Conservation (phyloP, 495 filamentous ascomycete genomes). For the Penicillium egyptiacum region DNA sequence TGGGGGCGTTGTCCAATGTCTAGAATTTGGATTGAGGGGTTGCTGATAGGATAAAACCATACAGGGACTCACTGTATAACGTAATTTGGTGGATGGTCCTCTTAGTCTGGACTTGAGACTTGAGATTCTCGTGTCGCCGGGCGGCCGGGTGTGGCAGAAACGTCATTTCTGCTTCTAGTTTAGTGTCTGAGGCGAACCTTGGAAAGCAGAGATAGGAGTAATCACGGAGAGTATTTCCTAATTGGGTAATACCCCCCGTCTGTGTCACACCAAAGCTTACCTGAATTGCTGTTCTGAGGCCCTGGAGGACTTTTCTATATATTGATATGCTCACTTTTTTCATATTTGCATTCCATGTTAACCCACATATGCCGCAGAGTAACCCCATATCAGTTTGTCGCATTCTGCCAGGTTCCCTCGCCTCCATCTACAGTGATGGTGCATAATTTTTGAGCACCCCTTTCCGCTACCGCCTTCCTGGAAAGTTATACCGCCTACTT, state of each 20-base stretch:
- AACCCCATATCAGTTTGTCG: no score
- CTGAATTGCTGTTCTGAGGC: no score
- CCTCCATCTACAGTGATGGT: no score
- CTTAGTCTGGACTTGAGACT: constrained; percentile 8
- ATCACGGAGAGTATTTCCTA: neutral
- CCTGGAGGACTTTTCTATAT: no score
- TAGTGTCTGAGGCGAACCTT: constrained; percentile 3
- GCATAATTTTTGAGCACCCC: no score
- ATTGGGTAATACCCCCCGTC: neutral
- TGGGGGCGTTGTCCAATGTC: constrained; percentile 15
- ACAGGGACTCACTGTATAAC: neutral
- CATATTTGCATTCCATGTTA: no score
- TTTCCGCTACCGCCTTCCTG: no score
- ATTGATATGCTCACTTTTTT: no score
- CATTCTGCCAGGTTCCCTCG: neutral
- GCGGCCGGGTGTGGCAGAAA: constrained; percentile 45
- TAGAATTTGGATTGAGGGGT: neutral
- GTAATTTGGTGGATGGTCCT: constrained; percentile 1
- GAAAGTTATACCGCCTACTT: no score
- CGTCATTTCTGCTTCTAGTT: constrained; percentile 10
- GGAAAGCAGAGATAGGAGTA: neutral
- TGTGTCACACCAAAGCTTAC: neutral
- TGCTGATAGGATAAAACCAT: neutral
- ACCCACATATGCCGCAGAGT: no score
- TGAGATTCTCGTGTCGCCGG: constrained; percentile 12